Conservation (phyloP, 2,329 filamentous ascomycete species). For the Neofusicoccum sp. region DNA sequence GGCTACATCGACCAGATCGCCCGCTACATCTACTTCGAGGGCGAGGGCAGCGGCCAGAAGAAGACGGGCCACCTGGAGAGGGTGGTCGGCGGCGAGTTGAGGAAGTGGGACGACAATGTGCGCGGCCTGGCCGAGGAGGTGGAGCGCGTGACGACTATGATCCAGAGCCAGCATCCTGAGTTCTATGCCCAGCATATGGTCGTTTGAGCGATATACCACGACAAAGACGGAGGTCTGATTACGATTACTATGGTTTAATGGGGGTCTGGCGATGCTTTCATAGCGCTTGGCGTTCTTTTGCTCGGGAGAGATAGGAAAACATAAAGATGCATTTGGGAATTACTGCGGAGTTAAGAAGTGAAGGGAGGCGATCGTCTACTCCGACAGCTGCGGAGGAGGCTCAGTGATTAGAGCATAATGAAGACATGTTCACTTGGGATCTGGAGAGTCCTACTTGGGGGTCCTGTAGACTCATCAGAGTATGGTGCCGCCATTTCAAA, state of each 20-base stretch:
- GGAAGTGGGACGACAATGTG: slow-evolving; percentile 87
- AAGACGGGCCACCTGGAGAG: slow-evolving; percentile 63
- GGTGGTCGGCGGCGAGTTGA: slow-evolving; percentile 66
- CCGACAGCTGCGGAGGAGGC: no score
- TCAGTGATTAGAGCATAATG: no score
- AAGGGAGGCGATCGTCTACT: no score
- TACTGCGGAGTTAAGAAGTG: no score
- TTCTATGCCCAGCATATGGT: slow-evolving; percentile 40
- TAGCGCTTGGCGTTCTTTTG: neutral
- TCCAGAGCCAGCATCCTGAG: slow-evolving; percentile 75
- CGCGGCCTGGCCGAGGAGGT: slow-evolving; percentile 84
- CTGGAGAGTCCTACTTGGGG: no score
- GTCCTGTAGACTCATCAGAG: no score
- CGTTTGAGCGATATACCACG: neutral
- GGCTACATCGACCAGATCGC: slow-evolving; percentile 95
- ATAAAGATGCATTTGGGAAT: no score
- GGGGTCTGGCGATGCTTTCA: neutral
- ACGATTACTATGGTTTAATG: neutral
- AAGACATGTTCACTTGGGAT: no score
- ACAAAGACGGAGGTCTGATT: neutral
- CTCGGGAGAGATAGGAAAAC: no score
- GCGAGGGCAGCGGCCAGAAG: slow-evolving; percentile 67
- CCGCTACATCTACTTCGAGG: slow-evolving; percentile 82
- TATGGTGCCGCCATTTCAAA: no score
- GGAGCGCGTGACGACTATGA: slow-evolving; percentile 76